These are phyloP conservation scores for Hypoxylon lenormandii DNA, from an alignment of 495 filamentous ascomycete genomes.

Conservation along the genomic window DNA sequence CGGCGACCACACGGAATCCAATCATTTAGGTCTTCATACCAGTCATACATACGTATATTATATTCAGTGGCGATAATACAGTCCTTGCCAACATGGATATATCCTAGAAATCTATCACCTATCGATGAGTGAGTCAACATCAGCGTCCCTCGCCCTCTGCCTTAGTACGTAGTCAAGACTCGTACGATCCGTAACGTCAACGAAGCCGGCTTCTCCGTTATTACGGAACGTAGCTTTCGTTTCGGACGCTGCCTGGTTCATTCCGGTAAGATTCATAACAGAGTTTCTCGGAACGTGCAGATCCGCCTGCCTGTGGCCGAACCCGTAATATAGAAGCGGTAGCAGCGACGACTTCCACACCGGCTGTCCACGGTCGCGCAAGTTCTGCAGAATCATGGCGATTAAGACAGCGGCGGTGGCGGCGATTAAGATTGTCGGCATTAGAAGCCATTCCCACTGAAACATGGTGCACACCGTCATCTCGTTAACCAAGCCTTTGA, in stretches of 20 bases:
- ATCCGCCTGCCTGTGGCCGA: not conserved
- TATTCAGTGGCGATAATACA: too few relatives aligned
- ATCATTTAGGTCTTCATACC: too few relatives aligned
- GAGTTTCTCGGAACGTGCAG: constrained; percentile 7
- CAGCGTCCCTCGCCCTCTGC: constrained; percentile 11
- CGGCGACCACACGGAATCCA: too few relatives aligned
- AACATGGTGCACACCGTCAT: constrained; percentile 31
- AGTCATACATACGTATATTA: too few relatives aligned
- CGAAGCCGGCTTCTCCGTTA: constrained; percentile 11
- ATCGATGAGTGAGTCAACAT: constrained; percentile 21
- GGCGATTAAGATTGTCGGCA: constrained; percentile 20
- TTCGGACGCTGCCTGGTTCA: constrained; percentile 16
- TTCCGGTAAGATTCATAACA: constrained; percentile 17
- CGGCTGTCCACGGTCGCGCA: constrained; percentile 16
- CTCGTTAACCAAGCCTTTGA: constrained; percentile 9
- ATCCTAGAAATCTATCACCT: constrained; percentile 1
- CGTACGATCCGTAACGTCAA: constrained; percentile 7
- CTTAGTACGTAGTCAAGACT: constrained; percentile 10
- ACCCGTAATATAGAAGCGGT: constrained; percentile 31
- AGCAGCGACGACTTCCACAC: constrained; percentile 38
- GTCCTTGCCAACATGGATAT: too few relatives aligned
- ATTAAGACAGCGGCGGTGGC: constrained; percentile 18
- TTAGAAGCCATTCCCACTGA: constrained; percentile 37
- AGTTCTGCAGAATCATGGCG: constrained; percentile 19
- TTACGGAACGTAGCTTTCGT: constrained; percentile 12